phyloP scores from a whole-genome alignment of 371 early-diverging fungal species.

The Haplosporangium sp. region DNA sequence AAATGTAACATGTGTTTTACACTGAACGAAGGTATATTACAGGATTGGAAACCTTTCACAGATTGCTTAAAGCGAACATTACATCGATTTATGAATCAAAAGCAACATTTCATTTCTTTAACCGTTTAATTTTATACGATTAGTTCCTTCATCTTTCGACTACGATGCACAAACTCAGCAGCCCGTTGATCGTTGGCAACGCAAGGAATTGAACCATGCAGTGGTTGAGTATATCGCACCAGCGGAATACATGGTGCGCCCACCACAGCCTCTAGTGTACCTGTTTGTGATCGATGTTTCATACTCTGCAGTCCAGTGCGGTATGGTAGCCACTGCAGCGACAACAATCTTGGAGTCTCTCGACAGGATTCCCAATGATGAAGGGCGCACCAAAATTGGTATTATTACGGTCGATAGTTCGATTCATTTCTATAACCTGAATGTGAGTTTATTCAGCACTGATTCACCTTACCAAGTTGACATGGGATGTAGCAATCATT shows the following conservation, averaged over 20 bases:
- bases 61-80: too few relatives aligned
- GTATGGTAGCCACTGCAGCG: constrained; percentile 79
- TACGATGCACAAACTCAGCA: constrained; percentile 87
- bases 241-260: constrained; percentile 93
- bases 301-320: constrained; percentile 86
- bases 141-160: constrained; percentile 89
- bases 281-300: constrained; percentile 96
- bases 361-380: constrained; percentile 90
- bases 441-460: constrained; percentile 45
- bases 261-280: constrained; percentile 95
- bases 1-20: constrained; percentile 95
- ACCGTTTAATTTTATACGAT: not conserved
- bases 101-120: too few relatives aligned
- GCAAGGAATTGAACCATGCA: constrained; percentile 88
- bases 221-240: constrained; percentile 96
- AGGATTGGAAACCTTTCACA: constrained; percentile 2
- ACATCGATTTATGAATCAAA: too few relatives aligned
- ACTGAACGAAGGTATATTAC: constrained; percentile 80
- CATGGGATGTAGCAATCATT: not conserved
- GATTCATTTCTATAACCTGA: constrained; percentile 92
- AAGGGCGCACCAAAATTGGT: constrained; percentile 90
- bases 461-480: not conserved
- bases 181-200: constrained; percentile 86
- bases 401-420: constrained; percentile 92
- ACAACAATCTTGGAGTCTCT: constrained; percentile 85